phyloP scores from a whole-genome alignment of 306 rosid species.

The Benincasa hispida region DNA sequence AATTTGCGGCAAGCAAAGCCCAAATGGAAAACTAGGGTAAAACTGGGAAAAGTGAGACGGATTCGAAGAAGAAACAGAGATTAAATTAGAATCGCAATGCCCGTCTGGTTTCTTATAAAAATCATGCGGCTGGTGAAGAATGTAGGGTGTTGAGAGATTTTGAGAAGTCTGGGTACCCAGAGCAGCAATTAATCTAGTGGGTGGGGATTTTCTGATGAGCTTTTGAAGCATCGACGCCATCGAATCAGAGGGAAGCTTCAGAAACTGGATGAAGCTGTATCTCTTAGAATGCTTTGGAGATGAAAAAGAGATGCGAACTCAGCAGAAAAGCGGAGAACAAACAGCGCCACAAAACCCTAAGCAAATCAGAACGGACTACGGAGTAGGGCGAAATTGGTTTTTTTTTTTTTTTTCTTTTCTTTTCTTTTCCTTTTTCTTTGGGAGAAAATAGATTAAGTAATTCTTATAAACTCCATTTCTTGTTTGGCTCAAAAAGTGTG shows the following conservation, averaged over 20 bases:
- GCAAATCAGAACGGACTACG: neutral
- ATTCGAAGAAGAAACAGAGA: neutral
- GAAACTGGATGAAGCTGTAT: neutral
- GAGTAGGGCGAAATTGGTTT: neutral
- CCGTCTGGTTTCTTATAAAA: slow-evolving; percentile 4
- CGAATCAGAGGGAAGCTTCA: neutral
- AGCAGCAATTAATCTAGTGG: slow-evolving; percentile 22
- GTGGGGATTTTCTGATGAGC: slow-evolving; percentile 28
- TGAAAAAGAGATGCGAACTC: neutral
- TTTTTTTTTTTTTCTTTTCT: too few species aligned
- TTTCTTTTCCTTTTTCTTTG: too few species aligned
- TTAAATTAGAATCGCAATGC: neutral
- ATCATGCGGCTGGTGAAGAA: slow-evolving; percentile 7
- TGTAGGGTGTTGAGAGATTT: slow-evolving; percentile 9
- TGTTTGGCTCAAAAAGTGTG: too few species aligned
- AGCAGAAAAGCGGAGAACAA: neutral
- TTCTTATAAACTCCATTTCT: too few species aligned
- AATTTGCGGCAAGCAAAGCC: slow-evolving; percentile 30
- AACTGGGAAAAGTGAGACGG: slow-evolving; percentile 16
- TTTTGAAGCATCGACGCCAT: slow-evolving; percentile 60
- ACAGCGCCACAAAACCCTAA: slow-evolving; percentile 1
- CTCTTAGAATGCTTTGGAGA: neutral
- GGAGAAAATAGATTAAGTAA: too few species aligned
- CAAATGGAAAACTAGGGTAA: slow-evolving; percentile 47
- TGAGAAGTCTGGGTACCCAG: slow-evolving; percentile 6